Evolutionary conservation across 192 early-diverging fungal genomes (phyloP), one percentile per base, ranked within the genome.

Genomic region (Ambispora gerdemannii): DNA sequence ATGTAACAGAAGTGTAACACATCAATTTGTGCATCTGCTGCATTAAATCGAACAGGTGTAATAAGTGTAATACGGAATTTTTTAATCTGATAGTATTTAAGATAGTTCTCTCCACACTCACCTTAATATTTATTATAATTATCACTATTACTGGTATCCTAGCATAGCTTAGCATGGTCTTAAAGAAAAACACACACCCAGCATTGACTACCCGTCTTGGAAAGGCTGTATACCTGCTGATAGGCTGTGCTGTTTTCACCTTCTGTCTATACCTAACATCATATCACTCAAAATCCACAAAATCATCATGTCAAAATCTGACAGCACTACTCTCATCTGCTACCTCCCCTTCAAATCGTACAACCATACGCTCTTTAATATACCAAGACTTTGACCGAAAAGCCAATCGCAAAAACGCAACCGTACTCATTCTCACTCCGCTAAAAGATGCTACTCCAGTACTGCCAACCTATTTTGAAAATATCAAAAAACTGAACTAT

Each of bases 361-460:
- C 38, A 43, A 43, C 38, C 38, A n/a, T n/a, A n/a, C n/a, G n/a
- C n/a, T 10, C 38, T 15, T 43, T 43, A 15, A 43, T 43, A 43
- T 43, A 43, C 38, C 38, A 43, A 43, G 15, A 43, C 15, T 43
- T 43, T 43, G 38, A 43, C 38, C 38, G 15, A 43, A 56, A 56
- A 56, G 8, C 53, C 4, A 24, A n/a, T n/a, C 6, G 20, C 4
- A 56, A 27, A 20, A 24, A 58, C 10, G 55, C 55, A 30, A 58
- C 77, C 51, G 72, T 84, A n/a, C 70, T 91, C 59, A 89, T 91
- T 20, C 71, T 88, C 8, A 91, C 89, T 0, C 88, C 89, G 0
- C 63, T 91, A 20, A 89, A 88, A 67, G 84, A 89, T 67, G 81
- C 85, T 15, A 83, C 77, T 33, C 71, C 71, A 13, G 81, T 83